Evolutionary conservation across 208 protist species (phyloP), one percentile per base, ranked within the genome.

Genomic region (Herpetomonas tarakana): DNA sequence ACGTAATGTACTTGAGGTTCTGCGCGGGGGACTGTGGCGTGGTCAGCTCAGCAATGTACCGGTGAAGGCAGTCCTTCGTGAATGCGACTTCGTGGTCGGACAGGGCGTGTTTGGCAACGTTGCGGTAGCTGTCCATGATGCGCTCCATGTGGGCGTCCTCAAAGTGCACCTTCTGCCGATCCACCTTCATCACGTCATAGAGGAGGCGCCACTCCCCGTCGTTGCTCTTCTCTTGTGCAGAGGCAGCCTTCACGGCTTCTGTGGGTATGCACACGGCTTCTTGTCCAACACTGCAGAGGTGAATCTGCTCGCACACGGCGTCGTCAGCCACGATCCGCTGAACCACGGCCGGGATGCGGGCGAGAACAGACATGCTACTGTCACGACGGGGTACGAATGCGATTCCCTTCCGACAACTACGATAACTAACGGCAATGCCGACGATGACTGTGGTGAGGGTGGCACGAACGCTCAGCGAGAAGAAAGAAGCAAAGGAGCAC

Each of bases 1-100:
- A 94, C 29, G 79, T 70, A 4, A 94, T 16, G 30, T 89, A 71
- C 58, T 94, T 94, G 25, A 94, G 38, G 47, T 94, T 94, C 19
- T 83, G 52, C 31, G 76, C 76, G 2, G 52, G 52, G 9, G 50
- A 29, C 9, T 47, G 50, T n/a, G 11, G 9, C 21, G 54, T 24
- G 53, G 57, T 53, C 24, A 60, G 49, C 27, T 55, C 44, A 11
- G 71, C 45, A 12, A 78, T 61, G 60, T 86, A 89, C 11, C 55
- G 30, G 16, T 62, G 67, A 49, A 85, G 24, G 16, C 44, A 59
- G 2, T 16, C 49, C 52, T 74, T 30, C 0, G 81, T 52, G 41
- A 27, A 46, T 25, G 44, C 19, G 35, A 41, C 50, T 30, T 69
- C 28, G 18, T 58, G 35, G 3, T 50, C 25, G 3, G 60, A 58